Percentiles rank a stretch among this genome's conserved stretches.
Conservation (phyloP, 225 moss, liverwort and hornwort genomes). For the Marchantia polymorpha region DNA sequence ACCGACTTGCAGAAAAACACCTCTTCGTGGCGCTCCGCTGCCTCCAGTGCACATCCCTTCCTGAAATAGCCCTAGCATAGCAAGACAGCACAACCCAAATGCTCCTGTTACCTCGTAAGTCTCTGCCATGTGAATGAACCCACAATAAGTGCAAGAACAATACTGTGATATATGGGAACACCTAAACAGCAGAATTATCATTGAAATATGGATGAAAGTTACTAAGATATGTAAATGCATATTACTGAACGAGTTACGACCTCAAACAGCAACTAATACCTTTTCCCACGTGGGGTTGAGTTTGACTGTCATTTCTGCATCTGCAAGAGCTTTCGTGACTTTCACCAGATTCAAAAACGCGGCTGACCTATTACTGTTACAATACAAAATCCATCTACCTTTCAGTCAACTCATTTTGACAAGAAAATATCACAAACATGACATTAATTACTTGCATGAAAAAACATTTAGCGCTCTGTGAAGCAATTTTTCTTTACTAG, state of each 20-base stretch:
- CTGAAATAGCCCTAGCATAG: slow-evolving; percentile 99
- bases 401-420: background rate
- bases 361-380: slow-evolving; percentile 90
- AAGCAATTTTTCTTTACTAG: background rate
- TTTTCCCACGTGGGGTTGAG: slow-evolving; percentile 97
- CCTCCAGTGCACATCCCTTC: slow-evolving; percentile 95
- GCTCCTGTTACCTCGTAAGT: slow-evolving; percentile 41
- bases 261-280: slow-evolving; percentile 46
- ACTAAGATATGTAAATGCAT: background rate
- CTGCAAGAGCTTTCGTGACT: slow-evolving; percentile 88
- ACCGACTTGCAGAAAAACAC: slow-evolving; percentile 31
- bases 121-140: slow-evolving; percentile 28
- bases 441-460: background rate
- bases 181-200: background rate
- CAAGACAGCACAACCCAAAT: slow-evolving; percentile 45
- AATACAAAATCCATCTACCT: background rate
- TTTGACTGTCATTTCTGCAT: slow-evolving; percentile 92
- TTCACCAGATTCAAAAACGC: slow-evolving; percentile 89
- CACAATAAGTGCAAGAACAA: slow-evolving; percentile 15
- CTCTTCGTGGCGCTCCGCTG: slow-evolving; percentile 93
- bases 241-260: background rate
- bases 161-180: background rate
- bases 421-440: background rate
- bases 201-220: too few relatives aligned
- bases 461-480: background rate